A percentile compares a stretch with the other conserved stretches of the same genome.
These are phyloP conservation scores for Darksidea phi DNA, from an alignment of 495 filamentous ascomycete genomes.

Conservation along the genomic window DNA sequence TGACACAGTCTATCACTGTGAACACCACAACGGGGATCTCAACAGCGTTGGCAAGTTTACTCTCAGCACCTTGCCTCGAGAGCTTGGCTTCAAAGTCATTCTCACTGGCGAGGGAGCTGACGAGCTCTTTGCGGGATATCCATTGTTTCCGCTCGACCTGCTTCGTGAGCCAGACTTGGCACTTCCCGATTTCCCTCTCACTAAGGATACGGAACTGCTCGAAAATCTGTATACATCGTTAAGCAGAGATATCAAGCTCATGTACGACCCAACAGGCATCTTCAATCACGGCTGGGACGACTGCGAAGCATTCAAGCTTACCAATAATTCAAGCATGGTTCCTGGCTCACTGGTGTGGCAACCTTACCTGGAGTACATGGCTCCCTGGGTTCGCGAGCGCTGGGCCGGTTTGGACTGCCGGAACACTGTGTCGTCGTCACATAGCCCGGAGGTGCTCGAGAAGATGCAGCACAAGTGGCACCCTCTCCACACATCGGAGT, in stretches of 20 bases:
- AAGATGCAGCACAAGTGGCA: not conserved
- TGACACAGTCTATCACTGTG: constrained; percentile 51
- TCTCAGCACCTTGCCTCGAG: constrained; percentile 46
- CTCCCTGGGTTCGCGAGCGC: too few species aligned
- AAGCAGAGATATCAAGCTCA: not conserved
- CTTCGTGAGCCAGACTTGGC: not conserved
- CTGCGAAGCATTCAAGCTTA: too few species aligned
- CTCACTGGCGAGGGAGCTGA: constrained; percentile 56
- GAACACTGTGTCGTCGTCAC: not conserved
- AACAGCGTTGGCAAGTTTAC: constrained; percentile 51
- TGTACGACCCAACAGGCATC: too few species aligned
- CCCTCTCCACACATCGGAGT: not conserved
- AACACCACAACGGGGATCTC: constrained; percentile 49
- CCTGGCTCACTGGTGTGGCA: too few species aligned
- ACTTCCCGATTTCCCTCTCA: not conserved
- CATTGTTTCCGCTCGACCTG: not conserved
- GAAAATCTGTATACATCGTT: not conserved
- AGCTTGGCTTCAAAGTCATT: constrained; percentile 51
- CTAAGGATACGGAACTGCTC: not conserved
- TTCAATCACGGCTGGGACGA: too few species aligned
- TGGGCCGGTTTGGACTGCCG: not conserved
- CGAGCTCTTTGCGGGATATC: constrained; percentile 33
- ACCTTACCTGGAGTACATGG: too few species aligned
- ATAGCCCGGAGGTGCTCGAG: not conserved
- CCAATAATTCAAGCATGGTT: too few species aligned